Conservation (phyloP, 2,329 filamentous ascomycete species). For the Sporothrix mexicana region DNA sequence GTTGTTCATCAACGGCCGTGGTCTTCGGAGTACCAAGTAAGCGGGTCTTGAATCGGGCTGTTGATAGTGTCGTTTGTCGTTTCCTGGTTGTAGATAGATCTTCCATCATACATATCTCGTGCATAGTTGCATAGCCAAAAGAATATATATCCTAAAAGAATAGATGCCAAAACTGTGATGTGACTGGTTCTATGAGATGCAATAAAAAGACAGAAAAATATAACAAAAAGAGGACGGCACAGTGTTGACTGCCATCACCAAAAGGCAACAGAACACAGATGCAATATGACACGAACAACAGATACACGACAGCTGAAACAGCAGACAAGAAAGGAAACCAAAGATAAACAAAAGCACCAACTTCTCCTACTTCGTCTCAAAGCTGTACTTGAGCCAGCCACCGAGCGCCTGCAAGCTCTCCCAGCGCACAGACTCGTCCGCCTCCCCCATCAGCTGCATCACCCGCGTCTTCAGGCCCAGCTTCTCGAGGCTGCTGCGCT, state of each 20-base stretch:
- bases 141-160: neutral
- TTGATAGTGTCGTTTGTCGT: neutral
- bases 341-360: neutral
- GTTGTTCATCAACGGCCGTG: conserved; percentile 23
- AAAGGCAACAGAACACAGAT: conserved; percentile 5
- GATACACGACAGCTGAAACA: neutral
- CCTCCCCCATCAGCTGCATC: conserved; percentile 92
- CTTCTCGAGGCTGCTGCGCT: conserved; percentile 78
- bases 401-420: conserved; percentile 85
- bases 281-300: neutral
- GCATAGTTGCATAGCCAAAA: neutral
- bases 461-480: conserved; percentile 83
- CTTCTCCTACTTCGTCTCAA: conserved; percentile 51
- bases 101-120: neutral
- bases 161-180: conserved; percentile 16
- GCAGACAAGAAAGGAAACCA: neutral
- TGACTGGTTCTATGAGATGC: conserved; percentile 31
- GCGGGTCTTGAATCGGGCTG: neutral
- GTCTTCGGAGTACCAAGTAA: conserved; percentile 27
- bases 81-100: neutral
- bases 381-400: conserved; percentile 69
- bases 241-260: conserved; percentile 13
- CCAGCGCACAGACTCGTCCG: conserved; percentile 88
- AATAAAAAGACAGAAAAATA: conserved; percentile 4
- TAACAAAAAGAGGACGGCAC: neutral